Evolutionary conservation across 371 early-diverging fungal genomes (phyloP), one percentile per base, ranked within the genome.

Genomic region (Rhizopus delemar): DNA sequence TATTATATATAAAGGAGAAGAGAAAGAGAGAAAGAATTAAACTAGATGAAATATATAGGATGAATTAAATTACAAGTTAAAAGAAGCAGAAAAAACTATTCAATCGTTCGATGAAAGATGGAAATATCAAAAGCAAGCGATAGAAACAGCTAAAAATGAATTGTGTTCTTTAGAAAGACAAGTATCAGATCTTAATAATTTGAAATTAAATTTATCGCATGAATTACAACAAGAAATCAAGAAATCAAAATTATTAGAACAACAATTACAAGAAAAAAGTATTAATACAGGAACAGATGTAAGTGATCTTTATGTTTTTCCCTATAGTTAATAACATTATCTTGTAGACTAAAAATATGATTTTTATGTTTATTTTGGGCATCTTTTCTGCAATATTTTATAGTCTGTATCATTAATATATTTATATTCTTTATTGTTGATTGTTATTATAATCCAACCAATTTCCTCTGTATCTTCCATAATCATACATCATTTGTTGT

Each of bases 391-490:
- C 55, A n/a, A 22, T 66, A 31, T 9, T 61, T 31, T 66, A 57
- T 60, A 49, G 56, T 32, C 43, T 66, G 39, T 66, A 53, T 29
- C 60, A 60, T 52, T 65, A 51, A 62, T 52, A 59, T 39, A 60
- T n/a, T 36, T 43, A 33, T 46, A 38, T 46, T 43, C 46, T 46
- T 59, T 45, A 46, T 59, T 51, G 51, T 51, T 51, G 33, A 15
- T 51, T 32, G 34, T 62, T 51, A 32, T 57, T 45, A 63, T 60
- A 65, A 41, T 65, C 66, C 16, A 60, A 32, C 53, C 60, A 65
- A 51, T 41, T 65, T 56, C 57, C 57, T 53, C 66, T 33, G 33
- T 65, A 53, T 57, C 66, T 56, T 53, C 66, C 66, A 50, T 65
- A 65, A 6, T 59, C 66, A 36, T 65, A 60, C 39, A 56, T 22